Conservation (phyloP, 345 rosid species). For the Moringa oleifera region DNA sequence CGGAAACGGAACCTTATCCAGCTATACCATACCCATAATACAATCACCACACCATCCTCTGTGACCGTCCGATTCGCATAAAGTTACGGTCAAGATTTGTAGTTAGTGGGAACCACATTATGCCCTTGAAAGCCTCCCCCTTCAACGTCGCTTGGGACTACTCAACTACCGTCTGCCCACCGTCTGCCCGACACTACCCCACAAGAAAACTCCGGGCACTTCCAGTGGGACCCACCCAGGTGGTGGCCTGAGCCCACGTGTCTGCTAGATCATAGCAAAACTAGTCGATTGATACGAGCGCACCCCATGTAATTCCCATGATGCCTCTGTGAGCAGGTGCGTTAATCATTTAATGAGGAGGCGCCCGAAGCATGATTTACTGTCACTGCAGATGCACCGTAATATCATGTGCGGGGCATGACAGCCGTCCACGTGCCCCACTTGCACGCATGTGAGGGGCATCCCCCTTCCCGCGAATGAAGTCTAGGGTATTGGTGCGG, state of each 20-base stretch:
- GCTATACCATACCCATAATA: no score
- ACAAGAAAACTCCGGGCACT: background rate
- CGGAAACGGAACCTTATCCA: background rate
- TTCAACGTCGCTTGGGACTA: background rate
- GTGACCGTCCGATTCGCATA: background rate
- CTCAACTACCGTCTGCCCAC: background rate
- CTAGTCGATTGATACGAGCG: background rate
- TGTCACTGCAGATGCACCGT: conserved; percentile 8
- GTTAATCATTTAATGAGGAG: background rate
- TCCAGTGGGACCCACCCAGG: conserved; percentile 1
- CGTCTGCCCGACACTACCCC: background rate
- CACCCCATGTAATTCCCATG: background rate
- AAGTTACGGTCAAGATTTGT: background rate
- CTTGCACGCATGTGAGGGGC: conserved; percentile 69
- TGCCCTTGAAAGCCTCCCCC: no score
- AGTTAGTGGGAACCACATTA: background rate
- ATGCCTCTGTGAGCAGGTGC: conserved; percentile 2
- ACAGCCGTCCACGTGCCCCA: conserved; percentile 63
- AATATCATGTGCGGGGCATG: conserved; percentile 21
- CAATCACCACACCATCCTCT: background rate
- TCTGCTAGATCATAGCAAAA: background rate
- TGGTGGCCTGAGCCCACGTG: conserved; percentile 17
- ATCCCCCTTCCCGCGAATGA: conserved; percentile 21
- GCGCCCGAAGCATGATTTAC: background rate
- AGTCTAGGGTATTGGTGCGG: conserved; percentile 11